Conservation (phyloP, 2,329 filamentous ascomycete species). For the Pseudocercospora crystallina region DNA sequence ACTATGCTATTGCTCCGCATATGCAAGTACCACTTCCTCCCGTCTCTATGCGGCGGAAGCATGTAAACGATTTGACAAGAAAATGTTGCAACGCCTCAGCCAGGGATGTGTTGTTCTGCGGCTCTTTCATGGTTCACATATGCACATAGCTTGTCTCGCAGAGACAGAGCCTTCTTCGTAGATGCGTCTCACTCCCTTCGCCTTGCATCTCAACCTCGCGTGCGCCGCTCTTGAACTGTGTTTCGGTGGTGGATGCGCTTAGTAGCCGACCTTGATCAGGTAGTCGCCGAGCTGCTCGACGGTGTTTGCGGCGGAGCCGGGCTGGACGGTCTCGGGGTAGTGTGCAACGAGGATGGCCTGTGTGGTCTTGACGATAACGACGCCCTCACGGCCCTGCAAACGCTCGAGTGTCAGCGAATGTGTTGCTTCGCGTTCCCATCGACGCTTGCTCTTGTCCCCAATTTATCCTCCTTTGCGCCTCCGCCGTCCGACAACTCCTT, state of each 20-base stretch:
- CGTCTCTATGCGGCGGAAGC: constrained; percentile 4
- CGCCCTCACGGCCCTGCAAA: constrained; percentile 70
- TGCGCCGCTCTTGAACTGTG: background rate
- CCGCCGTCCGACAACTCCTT: background rate
- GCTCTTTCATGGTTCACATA: constrained; percentile 24
- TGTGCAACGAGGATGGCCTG: constrained; percentile 87
- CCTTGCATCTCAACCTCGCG: background rate
- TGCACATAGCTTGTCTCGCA: constrained; percentile 16
- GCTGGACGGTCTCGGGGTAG: constrained; percentile 72
- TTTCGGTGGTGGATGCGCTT: constrained; percentile 7
- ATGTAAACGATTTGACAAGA: constrained; percentile 3
- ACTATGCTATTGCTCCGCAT: constrained; percentile 15
- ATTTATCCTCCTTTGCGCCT: background rate
- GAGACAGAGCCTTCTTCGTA: background rate
- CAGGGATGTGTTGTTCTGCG: constrained; percentile 3
- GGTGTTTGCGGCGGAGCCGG: constrained; percentile 72
- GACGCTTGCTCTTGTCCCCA: too few relatives aligned
- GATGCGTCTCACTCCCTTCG: background rate
- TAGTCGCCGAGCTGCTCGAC: constrained; percentile 87
- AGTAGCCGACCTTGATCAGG: constrained; percentile 77
- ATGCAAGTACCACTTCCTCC: constrained; percentile 10
- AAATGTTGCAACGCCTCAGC: constrained; percentile 8
- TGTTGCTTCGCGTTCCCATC: background rate
- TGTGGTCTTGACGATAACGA: constrained; percentile 81
- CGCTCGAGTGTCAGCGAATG: constrained; percentile 7